Base-by-base conservation (phyloP, 1,284 basidiomycete species). In the Cronartium quercuum region DNA sequence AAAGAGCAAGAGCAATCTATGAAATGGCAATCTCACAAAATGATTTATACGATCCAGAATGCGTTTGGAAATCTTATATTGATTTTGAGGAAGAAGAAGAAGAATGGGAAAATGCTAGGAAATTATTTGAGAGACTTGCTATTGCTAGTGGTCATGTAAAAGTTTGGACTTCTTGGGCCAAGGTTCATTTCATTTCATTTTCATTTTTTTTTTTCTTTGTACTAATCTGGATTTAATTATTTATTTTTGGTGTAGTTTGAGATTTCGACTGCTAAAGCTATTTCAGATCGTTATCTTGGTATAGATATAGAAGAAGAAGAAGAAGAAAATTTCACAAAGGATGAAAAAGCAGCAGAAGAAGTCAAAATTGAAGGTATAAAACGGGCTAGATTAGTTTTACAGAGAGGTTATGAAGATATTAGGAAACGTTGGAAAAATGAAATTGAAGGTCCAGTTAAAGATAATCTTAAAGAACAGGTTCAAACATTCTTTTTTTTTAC, bases 11-110 rank as follows among this genome's bases (percentile, higher is more conserved):
- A 15, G 94, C 89, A 2, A 94, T 99, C 80, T 98, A 93, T 82
- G 94, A 98, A 82, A 88, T 98, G 47, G 96, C 92, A 2, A 88
- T 95, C n/a, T 85, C 89, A 2, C 96, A 98, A 80, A 83, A 86
- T 0, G 88, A 89, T n/a, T 85, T 98, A 55, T 94, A 96, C 75
- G 98, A 98, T 93, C 96, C 96, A 1, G 96, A 99, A 82, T 86
- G 97, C 12, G 86, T 97, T n/a, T 95, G 93, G 93, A 84, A 86
- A 82, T 91, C 92, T 3, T 98, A 94, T 83, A 93, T 98, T 83
- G 95, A 98, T 83, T 93, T 94, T 78, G 93, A 95, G 82, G 90
- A 92, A 78, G 92, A 94, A 75, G 93, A 96, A 82, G 91, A 93
- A 77, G 93, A 98, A 80, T 88, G 93, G 75, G 91, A 91, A 77